Percentiles rank a stretch among this genome's conserved stretches.
phyloP scores from a whole-genome alignment of 768 basidiomycete genomes.

The Leccinum boreale region DNA sequence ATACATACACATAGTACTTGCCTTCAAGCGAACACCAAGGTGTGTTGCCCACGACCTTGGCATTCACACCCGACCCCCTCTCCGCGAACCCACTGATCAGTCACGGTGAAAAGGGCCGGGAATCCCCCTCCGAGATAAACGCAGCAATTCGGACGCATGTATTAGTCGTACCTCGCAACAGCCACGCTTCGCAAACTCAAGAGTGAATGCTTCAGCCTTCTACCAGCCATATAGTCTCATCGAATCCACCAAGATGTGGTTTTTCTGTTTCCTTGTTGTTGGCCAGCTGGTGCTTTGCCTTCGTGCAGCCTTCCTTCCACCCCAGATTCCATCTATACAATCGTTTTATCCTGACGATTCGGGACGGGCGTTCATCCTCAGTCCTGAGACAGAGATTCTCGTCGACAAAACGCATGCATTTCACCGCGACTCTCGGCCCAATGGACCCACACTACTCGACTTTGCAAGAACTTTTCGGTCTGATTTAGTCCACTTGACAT shows the following conservation, averaged over 20 bases:
- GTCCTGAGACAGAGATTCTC: constrained; percentile 30
- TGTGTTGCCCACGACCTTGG: too few species aligned
- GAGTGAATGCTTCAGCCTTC: neutral
- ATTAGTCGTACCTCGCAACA: neutral
- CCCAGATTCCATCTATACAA: constrained; percentile 39
- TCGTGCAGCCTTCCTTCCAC: constrained; percentile 8
- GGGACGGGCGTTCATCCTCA: constrained; percentile 28
- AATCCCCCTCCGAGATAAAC: neutral
- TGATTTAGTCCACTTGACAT: constrained; percentile 33
- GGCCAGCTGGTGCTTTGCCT: neutral
- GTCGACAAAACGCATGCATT: constrained; percentile 32
- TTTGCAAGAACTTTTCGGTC: constrained; percentile 38
- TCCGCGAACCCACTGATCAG: too few species aligned
- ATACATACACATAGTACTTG: too few species aligned
- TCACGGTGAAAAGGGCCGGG: too few species aligned
- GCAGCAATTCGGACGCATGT: neutral
- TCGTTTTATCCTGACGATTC: constrained; percentile 26
- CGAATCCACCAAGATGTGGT: neutral
- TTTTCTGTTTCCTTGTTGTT: neutral
- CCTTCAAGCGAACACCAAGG: too few species aligned
- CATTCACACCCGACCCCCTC: too few species aligned
- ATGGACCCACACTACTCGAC: constrained; percentile 31
- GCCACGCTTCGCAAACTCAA: neutral
- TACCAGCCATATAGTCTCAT: neutral
- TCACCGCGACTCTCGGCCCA: constrained; percentile 1